Conservation (phyloP, 768 basidiomycete genomes). For the Podaxis sp. region DNA sequence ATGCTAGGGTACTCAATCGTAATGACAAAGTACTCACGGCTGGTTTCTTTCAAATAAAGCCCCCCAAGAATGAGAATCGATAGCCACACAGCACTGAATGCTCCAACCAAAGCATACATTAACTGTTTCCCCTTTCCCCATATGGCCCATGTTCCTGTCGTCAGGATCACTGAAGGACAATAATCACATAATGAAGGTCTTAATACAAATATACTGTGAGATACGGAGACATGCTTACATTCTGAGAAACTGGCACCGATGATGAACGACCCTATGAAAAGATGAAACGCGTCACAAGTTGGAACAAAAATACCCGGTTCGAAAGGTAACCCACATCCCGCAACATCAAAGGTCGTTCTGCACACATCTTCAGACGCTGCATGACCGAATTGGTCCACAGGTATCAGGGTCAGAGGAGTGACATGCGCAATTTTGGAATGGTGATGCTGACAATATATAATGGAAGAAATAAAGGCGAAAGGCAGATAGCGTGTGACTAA, state of each 20-base stretch:
- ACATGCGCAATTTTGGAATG: background rate
- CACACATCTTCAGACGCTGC: background rate
- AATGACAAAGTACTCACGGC: background rate
- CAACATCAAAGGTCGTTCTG: background rate
- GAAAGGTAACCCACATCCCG: background rate
- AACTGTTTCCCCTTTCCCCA: background rate
- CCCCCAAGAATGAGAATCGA: background rate
- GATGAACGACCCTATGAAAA: background rate
- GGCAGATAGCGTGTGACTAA: constrained; percentile 7
- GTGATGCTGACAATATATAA: background rate
- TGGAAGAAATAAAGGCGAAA: background rate
- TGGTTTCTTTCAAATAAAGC: background rate
- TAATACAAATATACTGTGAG: background rate
- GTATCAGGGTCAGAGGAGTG: background rate
- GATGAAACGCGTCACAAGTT: background rate
- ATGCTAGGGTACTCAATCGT: background rate
- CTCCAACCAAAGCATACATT: background rate
- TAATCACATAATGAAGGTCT: background rate
- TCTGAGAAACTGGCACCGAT: background rate
- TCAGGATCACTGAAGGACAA: background rate
- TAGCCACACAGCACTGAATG: background rate
- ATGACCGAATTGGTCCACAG: background rate
- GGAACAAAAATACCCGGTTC: background rate
- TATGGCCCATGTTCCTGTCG: background rate
- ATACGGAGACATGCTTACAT: background rate